These are phyloP conservation scores for Boechera divaricarpa DNA, from an alignment of 345 rosid genomes.

Conservation along the genomic window DNA sequence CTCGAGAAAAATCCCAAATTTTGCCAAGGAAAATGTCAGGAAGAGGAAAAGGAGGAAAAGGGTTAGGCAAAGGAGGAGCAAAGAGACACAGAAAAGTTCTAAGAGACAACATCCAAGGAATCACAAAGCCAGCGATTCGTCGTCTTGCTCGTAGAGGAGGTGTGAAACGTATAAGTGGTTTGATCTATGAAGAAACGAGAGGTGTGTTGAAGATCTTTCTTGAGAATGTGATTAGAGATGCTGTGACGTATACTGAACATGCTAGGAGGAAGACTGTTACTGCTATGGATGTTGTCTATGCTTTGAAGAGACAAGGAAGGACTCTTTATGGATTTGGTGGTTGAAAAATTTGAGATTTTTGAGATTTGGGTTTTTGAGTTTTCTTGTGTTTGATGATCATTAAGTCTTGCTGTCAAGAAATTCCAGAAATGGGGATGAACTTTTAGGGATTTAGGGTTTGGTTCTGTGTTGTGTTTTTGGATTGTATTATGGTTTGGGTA, in stretches of 20 bases:
- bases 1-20: no score
- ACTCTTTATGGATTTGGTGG: constrained; percentile 54
- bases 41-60: constrained; percentile 56
- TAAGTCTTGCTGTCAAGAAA: constrained; percentile 41
- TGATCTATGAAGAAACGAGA: constrained; percentile 53
- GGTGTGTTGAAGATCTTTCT: constrained; percentile 52
- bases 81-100: constrained; percentile 52
- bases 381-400: background rate
- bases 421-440: background rate
- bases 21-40: constrained; percentile 43
- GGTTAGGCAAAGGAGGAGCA: constrained; percentile 56
- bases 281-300: constrained; percentile 56
- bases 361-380: no score
- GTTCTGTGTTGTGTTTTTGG: background rate
- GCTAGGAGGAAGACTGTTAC: constrained; percentile 53
- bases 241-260: constrained; percentile 54
- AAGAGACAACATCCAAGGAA: constrained; percentile 50
- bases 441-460: constrained; percentile 11
- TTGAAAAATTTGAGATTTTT: background rate
- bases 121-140: constrained; percentile 53
- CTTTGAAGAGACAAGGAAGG: constrained; percentile 50
- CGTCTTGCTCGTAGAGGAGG: constrained; percentile 53
- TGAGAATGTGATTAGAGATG: constrained; percentile 52
- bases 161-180: constrained; percentile 48
- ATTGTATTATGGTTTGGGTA: constrained; percentile 11